Evolutionary conservation across 352 stramenopile genomes (phyloP).

Genomic region (Phytophthora podocarpi): DNA sequence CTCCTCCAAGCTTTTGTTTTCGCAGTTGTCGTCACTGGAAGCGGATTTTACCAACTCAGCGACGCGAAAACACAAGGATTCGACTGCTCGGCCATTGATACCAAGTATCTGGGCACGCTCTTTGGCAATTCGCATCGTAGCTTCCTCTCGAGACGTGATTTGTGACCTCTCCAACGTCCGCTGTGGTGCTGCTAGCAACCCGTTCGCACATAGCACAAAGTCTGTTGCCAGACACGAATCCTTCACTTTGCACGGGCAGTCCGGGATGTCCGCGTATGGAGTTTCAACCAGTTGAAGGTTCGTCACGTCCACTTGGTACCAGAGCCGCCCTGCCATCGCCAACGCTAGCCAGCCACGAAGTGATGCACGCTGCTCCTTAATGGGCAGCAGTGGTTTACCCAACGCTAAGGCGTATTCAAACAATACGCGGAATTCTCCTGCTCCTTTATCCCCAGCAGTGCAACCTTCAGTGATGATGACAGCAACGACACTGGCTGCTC

Average conservation of each 20-base stretch:
- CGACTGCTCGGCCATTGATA: neutral
- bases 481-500: constrained; percentile 25
- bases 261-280: constrained; percentile 45
- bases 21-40: neutral
- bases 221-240: constrained; percentile 56
- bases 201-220: constrained; percentile 49
- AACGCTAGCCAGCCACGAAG: constrained; percentile 47
- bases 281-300: constrained; percentile 41
- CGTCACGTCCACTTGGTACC: constrained; percentile 51
- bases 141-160: constrained; percentile 15
- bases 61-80: constrained; percentile 14
- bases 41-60: constrained; percentile 11
- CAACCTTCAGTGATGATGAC: constrained; percentile 51
- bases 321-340: constrained; percentile 57
- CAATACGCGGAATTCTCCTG: constrained; percentile 27
- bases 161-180: constrained; percentile 19
- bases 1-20: neutral
- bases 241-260: constrained; percentile 48
- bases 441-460: constrained; percentile 4
- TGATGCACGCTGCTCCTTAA: constrained; percentile 40
- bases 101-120: constrained; percentile 29
- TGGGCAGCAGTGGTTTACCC: constrained; percentile 47
- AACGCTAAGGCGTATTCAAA: constrained; percentile 45
- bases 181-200: constrained; percentile 26
- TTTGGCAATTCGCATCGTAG: constrained; percentile 22